Percentiles rank a stretch among this genome's conserved stretches.
These are phyloP conservation scores for Bruguiera gymnorhiza DNA, from an alignment of 345 rosid genomes.

Conservation along the genomic window DNA sequence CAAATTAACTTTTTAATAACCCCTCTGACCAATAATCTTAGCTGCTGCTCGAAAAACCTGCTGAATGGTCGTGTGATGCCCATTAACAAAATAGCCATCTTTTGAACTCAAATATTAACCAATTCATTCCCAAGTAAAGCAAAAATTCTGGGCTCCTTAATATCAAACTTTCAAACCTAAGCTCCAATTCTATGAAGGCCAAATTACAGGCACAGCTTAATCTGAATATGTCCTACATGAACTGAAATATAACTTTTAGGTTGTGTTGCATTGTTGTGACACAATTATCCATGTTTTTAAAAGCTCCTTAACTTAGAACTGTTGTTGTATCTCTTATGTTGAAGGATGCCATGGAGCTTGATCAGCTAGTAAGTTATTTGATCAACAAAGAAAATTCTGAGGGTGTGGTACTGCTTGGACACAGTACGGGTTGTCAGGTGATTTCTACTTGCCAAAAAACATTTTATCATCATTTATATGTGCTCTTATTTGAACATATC, in stretches of 20 bases:
- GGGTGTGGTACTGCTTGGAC: slow-evolving; percentile 91
- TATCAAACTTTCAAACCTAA: too few species aligned
- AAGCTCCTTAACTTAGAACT: slow-evolving; percentile 13
- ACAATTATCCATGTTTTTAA: neutral
- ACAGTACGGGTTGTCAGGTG: slow-evolving; percentile 98
- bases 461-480: neutral
- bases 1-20: neutral
- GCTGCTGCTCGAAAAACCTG: neutral
- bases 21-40: neutral
- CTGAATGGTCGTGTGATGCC: neutral
- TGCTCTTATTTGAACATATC: neutral
- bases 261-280: neutral
- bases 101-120: too few species aligned
- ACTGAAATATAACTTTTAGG: neutral
- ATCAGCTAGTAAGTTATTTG: slow-evolving; percentile 79
- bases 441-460: slow-evolving; percentile 7
- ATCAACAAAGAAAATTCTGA: slow-evolving; percentile 95
- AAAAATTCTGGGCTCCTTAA: too few species aligned
- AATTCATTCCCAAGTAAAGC: too few species aligned
- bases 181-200: too few species aligned
- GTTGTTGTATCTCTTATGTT: slow-evolving; percentile 23
- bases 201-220: neutral
- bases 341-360: slow-evolving; percentile 90
- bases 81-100: neutral
- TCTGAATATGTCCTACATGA: neutral